phyloP scores from a whole-genome alignment of 108 stramenopile genomes.

The Nitzschia inconspicua region DNA sequence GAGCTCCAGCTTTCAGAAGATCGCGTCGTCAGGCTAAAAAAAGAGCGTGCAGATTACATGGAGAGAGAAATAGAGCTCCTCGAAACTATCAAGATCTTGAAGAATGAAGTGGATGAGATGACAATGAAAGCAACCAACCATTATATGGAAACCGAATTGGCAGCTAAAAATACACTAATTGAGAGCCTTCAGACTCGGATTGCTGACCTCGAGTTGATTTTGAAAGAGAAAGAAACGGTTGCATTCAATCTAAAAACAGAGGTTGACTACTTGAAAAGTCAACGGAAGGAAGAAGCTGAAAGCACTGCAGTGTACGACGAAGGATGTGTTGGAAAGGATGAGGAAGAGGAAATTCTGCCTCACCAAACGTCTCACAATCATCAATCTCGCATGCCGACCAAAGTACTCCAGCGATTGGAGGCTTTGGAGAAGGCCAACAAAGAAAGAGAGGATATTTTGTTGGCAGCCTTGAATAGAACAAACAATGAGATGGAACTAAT shows the following conservation, averaged over 20 bases:
- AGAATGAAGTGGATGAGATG: slow-evolving; percentile 22
- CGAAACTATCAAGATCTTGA: slow-evolving; percentile 33
- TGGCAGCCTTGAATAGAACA: not conserved
- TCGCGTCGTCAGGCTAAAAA: slow-evolving; percentile 13
- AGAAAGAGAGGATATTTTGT: not conserved
- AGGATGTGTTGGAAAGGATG: too few species aligned
- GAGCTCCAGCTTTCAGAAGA: slow-evolving; percentile 15
- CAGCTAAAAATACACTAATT: not conserved
- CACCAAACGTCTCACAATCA: not conserved
- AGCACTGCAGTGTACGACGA: too few species aligned
- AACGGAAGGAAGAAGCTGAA: not conserved
- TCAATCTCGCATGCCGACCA: not conserved
- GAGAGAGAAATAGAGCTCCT: slow-evolving; percentile 20
- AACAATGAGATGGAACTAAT: slow-evolving; percentile 1
- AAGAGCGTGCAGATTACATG: slow-evolving; percentile 11
- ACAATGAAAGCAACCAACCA: not conserved
- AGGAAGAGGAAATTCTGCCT: not conserved
- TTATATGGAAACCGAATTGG: not conserved
- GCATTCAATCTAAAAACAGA: not conserved
- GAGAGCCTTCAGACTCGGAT: slow-evolving; percentile 1
- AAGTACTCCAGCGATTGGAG: slow-evolving; percentile 17
- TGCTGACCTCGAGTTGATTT: not conserved
- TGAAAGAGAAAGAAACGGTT: slow-evolving; percentile 8
- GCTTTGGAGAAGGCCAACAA: slow-evolving; percentile 12
- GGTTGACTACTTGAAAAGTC: not conserved